Conservation (phyloP, 805 yeast species). For the Schwanniomyces vanrijiae region DNA sequence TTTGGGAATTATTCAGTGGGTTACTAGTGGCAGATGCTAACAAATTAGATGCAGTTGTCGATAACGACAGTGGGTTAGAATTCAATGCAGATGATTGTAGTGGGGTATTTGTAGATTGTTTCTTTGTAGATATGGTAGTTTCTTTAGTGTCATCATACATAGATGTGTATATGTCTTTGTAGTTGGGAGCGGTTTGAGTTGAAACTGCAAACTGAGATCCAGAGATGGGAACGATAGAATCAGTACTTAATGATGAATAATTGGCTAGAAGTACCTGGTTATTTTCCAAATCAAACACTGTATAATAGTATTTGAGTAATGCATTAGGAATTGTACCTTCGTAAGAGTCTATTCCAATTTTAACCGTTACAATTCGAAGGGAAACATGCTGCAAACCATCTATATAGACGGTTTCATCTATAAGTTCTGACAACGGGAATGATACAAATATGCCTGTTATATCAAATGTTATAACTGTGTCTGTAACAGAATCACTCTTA, state of each 20-base stretch:
- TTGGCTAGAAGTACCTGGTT: constrained; percentile 14
- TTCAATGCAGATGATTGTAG: neutral
- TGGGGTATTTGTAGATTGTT: too few relatives aligned
- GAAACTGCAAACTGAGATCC: constrained; percentile 11
- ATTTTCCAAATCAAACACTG: constrained; percentile 16
- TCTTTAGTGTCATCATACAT: constrained; percentile 8
- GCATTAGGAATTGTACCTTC: constrained; percentile 16
- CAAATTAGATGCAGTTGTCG: too few relatives aligned
- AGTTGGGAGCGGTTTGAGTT: constrained; percentile 11
- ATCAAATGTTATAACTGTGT: constrained; percentile 5
- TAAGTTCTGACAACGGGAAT: constrained; percentile 12
- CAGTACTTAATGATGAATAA: constrained; percentile 1
- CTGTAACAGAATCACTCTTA: constrained; percentile 3
- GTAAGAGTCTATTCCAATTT: constrained; percentile 12
- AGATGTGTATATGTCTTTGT: constrained; percentile 9
- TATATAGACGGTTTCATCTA: constrained; percentile 7
- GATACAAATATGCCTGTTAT: constrained; percentile 11
- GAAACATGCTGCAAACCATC: constrained; percentile 10
- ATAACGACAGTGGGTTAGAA: neutral
- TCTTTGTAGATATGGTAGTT: neutral
- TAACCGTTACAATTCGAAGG: constrained; percentile 8
- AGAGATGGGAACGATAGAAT: constrained; percentile 5
- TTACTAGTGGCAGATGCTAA: too few relatives aligned
- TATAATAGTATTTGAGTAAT: constrained; percentile 14
- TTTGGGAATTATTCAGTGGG: too few relatives aligned